Conservation (phyloP, 805 yeast genomes). For the Spathaspora sp. region DNA sequence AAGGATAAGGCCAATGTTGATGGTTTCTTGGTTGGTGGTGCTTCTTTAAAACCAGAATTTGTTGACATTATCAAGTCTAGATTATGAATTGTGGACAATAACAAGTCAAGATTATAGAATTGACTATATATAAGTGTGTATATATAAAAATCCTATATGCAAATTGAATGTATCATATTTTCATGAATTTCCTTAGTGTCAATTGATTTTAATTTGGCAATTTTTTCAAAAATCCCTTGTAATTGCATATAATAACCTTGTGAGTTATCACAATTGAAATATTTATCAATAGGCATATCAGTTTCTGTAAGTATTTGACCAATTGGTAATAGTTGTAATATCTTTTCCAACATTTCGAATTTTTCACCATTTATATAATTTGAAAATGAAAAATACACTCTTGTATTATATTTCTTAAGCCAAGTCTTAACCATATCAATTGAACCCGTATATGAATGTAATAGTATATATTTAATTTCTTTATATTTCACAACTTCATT, state of each 20-base stretch:
- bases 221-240: conserved; percentile 16
- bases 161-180: conserved; percentile 11
- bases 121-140: conserved; percentile 3
- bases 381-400: conserved; percentile 53
- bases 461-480: conserved; percentile 43
- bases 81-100: conserved; percentile 42
- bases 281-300: conserved; percentile 30
- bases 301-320: conserved; percentile 32
- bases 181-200: conserved; percentile 4
- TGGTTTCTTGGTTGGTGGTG: conserved; percentile 99
- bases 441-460: conserved; percentile 89
- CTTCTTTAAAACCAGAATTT: conserved; percentile 97
- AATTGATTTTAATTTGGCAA: conserved; percentile 6
- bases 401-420: conserved; percentile 27
- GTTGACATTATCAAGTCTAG: conserved; percentile 92
- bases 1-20: conserved; percentile 92
- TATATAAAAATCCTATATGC: not conserved
- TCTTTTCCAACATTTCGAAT: conserved; percentile 13
- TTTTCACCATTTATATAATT: conserved; percentile 43
- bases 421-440: conserved; percentile 58
- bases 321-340: conserved; percentile 15
- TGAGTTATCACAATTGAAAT: conserved; percentile 5
- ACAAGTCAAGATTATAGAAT: not conserved
- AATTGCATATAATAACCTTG: conserved; percentile 19
- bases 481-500: conserved; percentile 32